Conservation (phyloP, 1,284 basidiomycete genomes). For the Moesziomyces antarcticus region DNA sequence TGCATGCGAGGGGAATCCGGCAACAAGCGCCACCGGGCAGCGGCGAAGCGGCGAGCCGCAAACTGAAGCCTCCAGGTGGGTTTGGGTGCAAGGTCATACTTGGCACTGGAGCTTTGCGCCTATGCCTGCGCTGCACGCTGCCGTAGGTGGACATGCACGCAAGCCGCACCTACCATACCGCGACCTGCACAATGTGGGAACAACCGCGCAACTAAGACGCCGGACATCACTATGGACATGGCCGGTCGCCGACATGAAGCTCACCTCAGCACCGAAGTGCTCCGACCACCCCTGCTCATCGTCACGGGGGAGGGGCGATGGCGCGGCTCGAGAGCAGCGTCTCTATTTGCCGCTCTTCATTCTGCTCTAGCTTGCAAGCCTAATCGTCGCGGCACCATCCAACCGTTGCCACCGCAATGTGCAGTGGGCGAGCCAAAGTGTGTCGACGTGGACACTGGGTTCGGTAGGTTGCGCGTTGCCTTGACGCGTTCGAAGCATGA, state of each 20-base stretch:
- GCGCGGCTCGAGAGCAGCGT: too few species aligned
- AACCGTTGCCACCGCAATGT: neutral
- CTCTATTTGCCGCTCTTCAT: neutral
- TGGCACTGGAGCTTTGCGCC: neutral
- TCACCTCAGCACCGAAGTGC: neutral
- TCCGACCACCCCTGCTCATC: too few species aligned
- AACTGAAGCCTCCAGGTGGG: too few species aligned
- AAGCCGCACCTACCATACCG: neutral
- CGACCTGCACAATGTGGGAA: neutral
- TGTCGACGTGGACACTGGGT: neutral
- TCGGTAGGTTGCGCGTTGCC: neutral
- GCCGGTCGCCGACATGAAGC: constrained; percentile 1
- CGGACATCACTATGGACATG: neutral
- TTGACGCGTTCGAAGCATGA: neutral
- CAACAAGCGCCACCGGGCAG: too few species aligned
- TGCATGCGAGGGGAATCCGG: too few species aligned
- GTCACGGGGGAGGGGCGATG: too few species aligned
- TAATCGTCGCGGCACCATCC: too few species aligned
- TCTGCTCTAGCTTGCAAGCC: neutral
- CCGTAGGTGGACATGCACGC: neutral
- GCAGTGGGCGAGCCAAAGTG: neutral
- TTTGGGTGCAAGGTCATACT: too few species aligned
- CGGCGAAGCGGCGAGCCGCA: too few species aligned
- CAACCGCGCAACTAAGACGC: neutral
- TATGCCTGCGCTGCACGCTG: neutral